phyloP scores from a whole-genome alignment of 305 asterid species.

The Fraxinus angustifolia region DNA sequence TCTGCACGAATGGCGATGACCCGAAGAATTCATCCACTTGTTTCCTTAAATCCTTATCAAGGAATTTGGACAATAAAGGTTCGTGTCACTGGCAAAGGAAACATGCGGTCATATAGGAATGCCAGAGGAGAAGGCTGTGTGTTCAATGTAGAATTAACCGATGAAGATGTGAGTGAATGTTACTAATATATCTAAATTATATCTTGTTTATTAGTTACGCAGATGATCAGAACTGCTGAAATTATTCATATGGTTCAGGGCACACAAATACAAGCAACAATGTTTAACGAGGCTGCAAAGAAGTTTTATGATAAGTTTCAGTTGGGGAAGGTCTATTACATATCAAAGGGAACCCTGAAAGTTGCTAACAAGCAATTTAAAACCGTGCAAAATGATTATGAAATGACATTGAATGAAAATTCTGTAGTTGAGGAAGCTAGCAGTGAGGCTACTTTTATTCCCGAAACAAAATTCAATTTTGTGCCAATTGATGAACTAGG shows the following conservation, averaged over 20 bases:
- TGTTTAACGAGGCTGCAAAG: slow-evolving; percentile 87
- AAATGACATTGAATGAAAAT: slow-evolving; percentile 81
- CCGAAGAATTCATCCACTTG: slow-evolving; percentile 73
- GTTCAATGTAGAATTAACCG: slow-evolving; percentile 86
- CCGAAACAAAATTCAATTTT: slow-evolving; percentile 70
- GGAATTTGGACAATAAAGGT: slow-evolving; percentile 89
- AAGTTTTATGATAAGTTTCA: slow-evolving; percentile 80
- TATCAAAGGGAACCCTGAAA: slow-evolving; percentile 72
- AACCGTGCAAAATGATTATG: slow-evolving; percentile 80
- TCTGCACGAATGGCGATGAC: slow-evolving; percentile 81
- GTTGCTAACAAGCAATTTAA: slow-evolving; percentile 89
- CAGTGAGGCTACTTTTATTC: slow-evolving; percentile 61
- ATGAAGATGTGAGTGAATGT: slow-evolving; percentile 67
- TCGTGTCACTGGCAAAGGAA: slow-evolving; percentile 74
- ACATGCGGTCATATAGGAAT: slow-evolving; percentile 66
- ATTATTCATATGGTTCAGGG: slow-evolving; percentile 47
- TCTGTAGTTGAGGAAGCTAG: slow-evolving; percentile 73
- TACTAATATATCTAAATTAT: not conserved
- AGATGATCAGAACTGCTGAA: not conserved
- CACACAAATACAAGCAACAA: slow-evolving; percentile 94
- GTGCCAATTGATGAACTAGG: slow-evolving; percentile 83
- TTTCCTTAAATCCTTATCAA: slow-evolving; percentile 82
- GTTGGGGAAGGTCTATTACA: slow-evolving; percentile 84
- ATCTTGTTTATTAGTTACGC: not conserved
- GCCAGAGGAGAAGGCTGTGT: slow-evolving; percentile 91